A percentile compares a stretch with the other conserved stretches of the same genome.
Conservation (phyloP, 306 rosid species). For the Malus orientalis region DNA sequence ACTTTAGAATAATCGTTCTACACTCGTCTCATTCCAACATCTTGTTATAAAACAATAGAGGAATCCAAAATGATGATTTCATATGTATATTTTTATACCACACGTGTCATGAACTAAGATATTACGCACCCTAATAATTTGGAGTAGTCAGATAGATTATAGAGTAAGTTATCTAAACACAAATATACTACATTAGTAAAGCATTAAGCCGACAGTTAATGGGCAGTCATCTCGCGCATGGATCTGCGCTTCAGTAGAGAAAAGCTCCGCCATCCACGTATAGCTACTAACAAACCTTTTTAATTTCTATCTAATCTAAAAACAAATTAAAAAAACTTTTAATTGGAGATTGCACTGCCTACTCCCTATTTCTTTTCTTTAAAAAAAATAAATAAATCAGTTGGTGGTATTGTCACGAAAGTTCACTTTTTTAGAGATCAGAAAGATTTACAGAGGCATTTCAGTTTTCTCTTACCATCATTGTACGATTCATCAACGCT, state of each 20-base stretch:
- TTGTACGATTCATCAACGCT: no score
- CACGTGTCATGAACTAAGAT: not conserved
- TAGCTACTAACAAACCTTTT: not conserved
- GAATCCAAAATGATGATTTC: not conserved
- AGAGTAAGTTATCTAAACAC: not conserved
- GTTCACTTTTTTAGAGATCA: accelerated
- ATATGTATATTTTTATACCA: not conserved
- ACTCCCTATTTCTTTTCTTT: no score
- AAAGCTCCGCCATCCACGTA: not conserved
- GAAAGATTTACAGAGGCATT: no score
- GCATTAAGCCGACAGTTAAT: not conserved
- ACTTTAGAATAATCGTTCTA: no score
- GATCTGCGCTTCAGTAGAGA: not conserved
- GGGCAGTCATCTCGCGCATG: constrained; percentile 2
- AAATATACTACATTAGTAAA: not conserved
- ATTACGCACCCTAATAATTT: not conserved
- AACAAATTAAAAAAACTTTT: not conserved
- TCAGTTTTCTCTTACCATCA: accelerated
- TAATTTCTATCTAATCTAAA: not conserved
- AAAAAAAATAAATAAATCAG: no score
- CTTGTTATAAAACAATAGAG: no score
- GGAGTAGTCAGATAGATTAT: not conserved
- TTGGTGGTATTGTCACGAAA: accelerated
- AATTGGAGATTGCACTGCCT: not conserved
- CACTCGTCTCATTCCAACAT: no score